Base-by-base conservation (phyloP, 495 filamentous ascomycete genomes). In the Hypoxylon intermedium region DNA sequence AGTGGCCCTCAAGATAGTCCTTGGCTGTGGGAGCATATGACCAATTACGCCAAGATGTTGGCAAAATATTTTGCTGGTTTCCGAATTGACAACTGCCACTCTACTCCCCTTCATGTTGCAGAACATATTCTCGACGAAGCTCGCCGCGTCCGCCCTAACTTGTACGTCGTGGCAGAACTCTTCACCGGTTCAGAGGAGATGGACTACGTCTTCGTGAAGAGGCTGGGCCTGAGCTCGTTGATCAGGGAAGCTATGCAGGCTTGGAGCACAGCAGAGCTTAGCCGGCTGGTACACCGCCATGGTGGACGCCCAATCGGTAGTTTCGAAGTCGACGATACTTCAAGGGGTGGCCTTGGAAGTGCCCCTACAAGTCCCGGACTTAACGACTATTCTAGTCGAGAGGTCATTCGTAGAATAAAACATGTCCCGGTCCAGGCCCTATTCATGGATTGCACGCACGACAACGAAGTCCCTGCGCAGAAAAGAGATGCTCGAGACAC, bases 361-460 rank as follows among this genome's bases (percentile, higher is more conserved):
- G 30, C 55, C 6, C 53, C 65, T 30, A 64, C 59, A 9, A 73
- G 63, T 11, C 55, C 68, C n/a, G 36, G 46, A 6, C 24, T 55
- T 21, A 63, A 70, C 38, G 70, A 56, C 4, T 38, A 64, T 13
- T 55, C 58, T 24, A 68, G 66, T 0, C 70, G 77, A 24, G 87
- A 92, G 67, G 79, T 84, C 20, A 81, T 93, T 36, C 87, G 85
- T 38, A 85, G 79, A 45, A 91, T 97, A 70, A 89, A 87, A 30
- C 84, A 86, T 18, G 88, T 85, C 9, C 90, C 92, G 0, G 90
- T 97, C 0, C 92, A 96, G 44, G 95, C 94, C 2, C 78, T 99
- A 1, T 98, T 99, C 74, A 97, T 97, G 91, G 95, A 99, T 68
- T 99, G 95, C 71, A 99, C 95, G 1, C 95, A 99, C 72, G 95